Conservation (phyloP, 2,329 filamentous ascomycete species). For the Trichoderma pleuroti region DNA sequence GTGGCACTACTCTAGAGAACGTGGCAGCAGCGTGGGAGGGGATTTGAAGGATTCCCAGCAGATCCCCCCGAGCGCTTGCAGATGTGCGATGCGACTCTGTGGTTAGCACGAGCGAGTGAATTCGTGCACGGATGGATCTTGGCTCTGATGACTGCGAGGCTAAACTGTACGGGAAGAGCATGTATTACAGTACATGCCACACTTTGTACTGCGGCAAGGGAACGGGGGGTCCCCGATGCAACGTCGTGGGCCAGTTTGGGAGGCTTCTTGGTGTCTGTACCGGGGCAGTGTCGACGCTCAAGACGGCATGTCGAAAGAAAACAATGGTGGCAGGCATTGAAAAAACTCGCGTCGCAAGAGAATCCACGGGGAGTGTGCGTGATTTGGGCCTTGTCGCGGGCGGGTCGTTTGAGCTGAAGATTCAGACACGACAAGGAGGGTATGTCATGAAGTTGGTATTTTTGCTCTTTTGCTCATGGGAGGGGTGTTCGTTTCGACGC, state of each 20-base stretch:
- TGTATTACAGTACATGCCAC: not conserved
- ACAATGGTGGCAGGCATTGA: not conserved
- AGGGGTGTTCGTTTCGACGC: not conserved
- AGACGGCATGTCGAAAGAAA: constrained; percentile 7
- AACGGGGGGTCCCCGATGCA: not conserved
- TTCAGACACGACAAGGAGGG: not conserved
- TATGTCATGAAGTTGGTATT: not conserved
- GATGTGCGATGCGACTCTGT: constrained; percentile 6
- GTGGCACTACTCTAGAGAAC: constrained; percentile 12
- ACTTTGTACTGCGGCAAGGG: not conserved
- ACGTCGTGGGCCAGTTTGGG: too few relatives aligned
- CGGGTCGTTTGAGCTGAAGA: constrained; percentile 4
- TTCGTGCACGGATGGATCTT: constrained; percentile 3
- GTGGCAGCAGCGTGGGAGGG: constrained; percentile 7
- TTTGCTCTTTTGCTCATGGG: not conserved
- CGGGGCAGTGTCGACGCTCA: not conserved
- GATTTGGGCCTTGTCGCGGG: not conserved
- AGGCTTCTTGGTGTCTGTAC: too few relatives aligned
- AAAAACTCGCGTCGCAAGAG: not conserved
- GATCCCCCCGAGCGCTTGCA: constrained; percentile 12
- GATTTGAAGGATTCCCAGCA: constrained; percentile 3
- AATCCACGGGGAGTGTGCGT: constrained; percentile 1
- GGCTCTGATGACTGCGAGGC: not conserved
- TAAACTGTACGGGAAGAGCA: not conserved
- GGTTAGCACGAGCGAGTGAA: not conserved